These are phyloP conservation scores for Pezicula neosporulosa DNA, from an alignment of 2,329 filamentous ascomycete species.

Conservation along the genomic window DNA sequence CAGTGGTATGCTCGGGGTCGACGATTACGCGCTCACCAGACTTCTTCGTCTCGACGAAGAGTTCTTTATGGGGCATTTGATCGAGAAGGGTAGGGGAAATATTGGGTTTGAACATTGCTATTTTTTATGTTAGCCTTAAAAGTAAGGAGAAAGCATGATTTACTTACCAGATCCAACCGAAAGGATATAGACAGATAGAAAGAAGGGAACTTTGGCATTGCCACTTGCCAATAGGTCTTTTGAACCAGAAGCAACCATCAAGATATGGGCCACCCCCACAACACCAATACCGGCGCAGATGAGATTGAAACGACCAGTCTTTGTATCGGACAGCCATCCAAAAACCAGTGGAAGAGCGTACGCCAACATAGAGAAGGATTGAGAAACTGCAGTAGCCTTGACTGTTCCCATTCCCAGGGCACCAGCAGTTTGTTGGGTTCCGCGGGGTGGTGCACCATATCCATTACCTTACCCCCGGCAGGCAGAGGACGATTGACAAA, in stretches of 20 bases:
- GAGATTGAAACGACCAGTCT: conserved; percentile 62
- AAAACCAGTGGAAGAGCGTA: conserved; percentile 46
- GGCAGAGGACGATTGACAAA: conserved; percentile 60
- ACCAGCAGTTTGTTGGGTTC: conserved; percentile 38
- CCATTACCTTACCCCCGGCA: conserved; percentile 36
- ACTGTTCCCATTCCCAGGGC: conserved; percentile 56
- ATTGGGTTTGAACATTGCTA: conserved; percentile 69
- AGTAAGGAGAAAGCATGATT: conserved; percentile 38
- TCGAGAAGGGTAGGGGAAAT: conserved; percentile 61
- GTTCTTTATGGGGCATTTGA: conserved; percentile 42
- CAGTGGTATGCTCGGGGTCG: conserved; percentile 54
- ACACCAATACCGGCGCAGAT: conserved; percentile 45
- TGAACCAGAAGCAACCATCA: conserved; percentile 62
- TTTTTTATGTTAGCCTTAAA: conserved; percentile 55
- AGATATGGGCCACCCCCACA: conserved; percentile 57
- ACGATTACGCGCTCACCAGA: conserved; percentile 57
- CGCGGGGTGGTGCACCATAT: conserved; percentile 31
- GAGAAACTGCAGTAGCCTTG: conserved; percentile 46
- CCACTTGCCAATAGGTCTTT: conserved; percentile 52
- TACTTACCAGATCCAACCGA: conserved; percentile 32
- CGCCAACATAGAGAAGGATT: conserved; percentile 49
- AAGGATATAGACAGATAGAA: conserved; percentile 23
- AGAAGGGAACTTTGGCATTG: conserved; percentile 56
- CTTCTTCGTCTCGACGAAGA: conserved; percentile 41
- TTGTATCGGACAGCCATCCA: conserved; percentile 58